A percentile compares a stretch with the other conserved stretches of the same genome.
Evolutionary conservation across 768 basidiomycete genomes (phyloP).

Genomic region (Rhodotorula taiwanensis): DNA sequence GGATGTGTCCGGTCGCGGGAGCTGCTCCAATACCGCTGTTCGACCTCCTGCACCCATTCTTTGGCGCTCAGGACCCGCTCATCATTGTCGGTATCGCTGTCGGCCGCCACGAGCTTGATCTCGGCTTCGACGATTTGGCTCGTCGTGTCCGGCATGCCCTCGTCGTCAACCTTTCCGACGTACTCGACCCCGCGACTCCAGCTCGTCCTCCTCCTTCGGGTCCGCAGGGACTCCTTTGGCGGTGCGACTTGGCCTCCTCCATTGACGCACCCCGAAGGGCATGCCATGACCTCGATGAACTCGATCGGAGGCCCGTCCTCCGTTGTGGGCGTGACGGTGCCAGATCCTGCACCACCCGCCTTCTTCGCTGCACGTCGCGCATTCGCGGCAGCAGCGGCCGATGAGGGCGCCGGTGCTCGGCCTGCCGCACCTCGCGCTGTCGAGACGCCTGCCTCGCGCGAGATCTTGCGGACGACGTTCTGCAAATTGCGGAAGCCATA

Average conservation of each 20-base stretch:
- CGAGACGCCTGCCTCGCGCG: slow-evolving; percentile 69
- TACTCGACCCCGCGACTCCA: background rate
- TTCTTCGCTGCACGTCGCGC: slow-evolving; percentile 13
- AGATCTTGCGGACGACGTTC: slow-evolving; percentile 88
- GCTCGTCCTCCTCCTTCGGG: slow-evolving; percentile 8
- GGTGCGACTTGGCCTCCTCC: slow-evolving; percentile 77
- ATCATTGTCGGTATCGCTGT: background rate
- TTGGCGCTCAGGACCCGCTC: slow-evolving; percentile 37
- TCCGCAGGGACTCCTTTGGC: slow-evolving; percentile 25
- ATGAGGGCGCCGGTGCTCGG: slow-evolving; percentile 41
- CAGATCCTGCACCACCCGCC: slow-evolving; percentile 8
- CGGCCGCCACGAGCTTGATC: slow-evolving; percentile 19
- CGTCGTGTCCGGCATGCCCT: slow-evolving; percentile 38
- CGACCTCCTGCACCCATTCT: slow-evolving; percentile 40
- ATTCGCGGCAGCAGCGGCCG: slow-evolving; percentile 16
- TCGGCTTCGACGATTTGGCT: slow-evolving; percentile 27
- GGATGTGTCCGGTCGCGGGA: background rate
- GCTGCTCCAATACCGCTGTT: slow-evolving; percentile 35
- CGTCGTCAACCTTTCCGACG: slow-evolving; percentile 32
- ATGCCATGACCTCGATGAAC: slow-evolving; percentile 98
- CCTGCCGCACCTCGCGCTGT: slow-evolving; percentile 67
- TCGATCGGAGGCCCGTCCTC: slow-evolving; percentile 54
- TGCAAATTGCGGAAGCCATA: slow-evolving; percentile 97
- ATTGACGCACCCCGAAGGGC: slow-evolving; percentile 93
- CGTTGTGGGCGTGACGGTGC: slow-evolving; percentile 31